phyloP scores from a whole-genome alignment of 768 basidiomycete species.

The Neoboletus brunneissimus region DNA sequence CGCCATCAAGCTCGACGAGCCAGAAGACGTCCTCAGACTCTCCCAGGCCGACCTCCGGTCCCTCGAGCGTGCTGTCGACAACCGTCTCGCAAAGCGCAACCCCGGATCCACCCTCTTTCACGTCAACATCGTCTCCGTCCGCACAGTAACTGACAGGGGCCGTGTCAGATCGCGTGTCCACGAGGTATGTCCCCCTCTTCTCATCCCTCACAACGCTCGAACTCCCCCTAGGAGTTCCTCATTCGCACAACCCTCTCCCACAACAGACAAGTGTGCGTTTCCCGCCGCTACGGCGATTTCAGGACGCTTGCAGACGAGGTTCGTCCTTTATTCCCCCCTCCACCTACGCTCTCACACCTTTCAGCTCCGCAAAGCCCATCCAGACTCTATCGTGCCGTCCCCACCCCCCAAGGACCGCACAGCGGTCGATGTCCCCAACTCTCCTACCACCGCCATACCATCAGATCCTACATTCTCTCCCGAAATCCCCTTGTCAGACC shows the following conservation, averaged over 20 bases:
- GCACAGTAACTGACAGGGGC: slow-evolving; percentile 79
- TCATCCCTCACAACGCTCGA: background rate
- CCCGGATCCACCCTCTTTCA: slow-evolving; percentile 65
- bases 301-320: slow-evolving; percentile 84
- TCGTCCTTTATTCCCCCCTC: slow-evolving; percentile 15
- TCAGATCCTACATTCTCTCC: background rate
- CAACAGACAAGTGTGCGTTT: slow-evolving; percentile 78
- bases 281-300: slow-evolving; percentile 94
- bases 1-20: slow-evolving; percentile 78
- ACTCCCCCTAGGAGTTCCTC: slow-evolving; percentile 77
- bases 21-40: slow-evolving; percentile 88
- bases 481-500: slow-evolving; percentile 6
- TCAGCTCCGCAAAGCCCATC: slow-evolving; percentile 84
- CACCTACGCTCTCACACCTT: slow-evolving; percentile 8
- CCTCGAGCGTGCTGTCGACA: slow-evolving; percentile 69
- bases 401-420: slow-evolving; percentile 91
- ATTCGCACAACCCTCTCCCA: slow-evolving; percentile 79
- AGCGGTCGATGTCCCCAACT: slow-evolving; percentile 49
- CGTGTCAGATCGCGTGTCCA: slow-evolving; percentile 82
- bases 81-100: slow-evolving; percentile 48
- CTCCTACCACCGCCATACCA: background rate
- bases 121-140: slow-evolving; percentile 88
- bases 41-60: slow-evolving; percentile 80
- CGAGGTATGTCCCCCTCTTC: slow-evolving; percentile 53
- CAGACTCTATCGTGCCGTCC: slow-evolving; percentile 72